phyloP scores from a whole-genome alignment of 306 rosid species.

The Mucuna pruriens region DNA sequence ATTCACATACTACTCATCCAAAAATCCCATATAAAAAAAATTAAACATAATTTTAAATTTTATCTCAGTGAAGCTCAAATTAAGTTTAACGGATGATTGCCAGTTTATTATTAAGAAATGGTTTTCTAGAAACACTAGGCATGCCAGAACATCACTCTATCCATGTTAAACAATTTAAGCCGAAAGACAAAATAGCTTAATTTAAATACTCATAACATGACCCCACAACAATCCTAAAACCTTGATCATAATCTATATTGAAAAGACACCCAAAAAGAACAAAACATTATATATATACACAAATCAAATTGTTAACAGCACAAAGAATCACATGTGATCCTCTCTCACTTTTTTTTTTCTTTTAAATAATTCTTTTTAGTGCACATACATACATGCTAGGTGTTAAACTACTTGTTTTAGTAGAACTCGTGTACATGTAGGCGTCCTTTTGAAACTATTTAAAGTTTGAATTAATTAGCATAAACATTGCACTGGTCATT shows the following conservation, averaged over 20 bases:
- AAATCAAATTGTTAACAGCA: slow-evolving; percentile 24
- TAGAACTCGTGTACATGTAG: neutral
- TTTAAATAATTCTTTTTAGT: neutral
- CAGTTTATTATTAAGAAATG: neutral
- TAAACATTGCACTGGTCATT: neutral
- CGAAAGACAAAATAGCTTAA: slow-evolving; percentile 39
- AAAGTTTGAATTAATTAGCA: neutral
- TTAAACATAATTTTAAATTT: neutral
- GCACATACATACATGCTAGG: slow-evolving; percentile 51
- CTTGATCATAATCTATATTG: slow-evolving; percentile 62
- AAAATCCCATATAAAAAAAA: neutral
- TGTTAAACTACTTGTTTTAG: slow-evolving; percentile 46
- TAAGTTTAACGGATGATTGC: slow-evolving; percentile 16
- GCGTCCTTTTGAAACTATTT: slow-evolving; percentile 12
- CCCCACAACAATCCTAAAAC: slow-evolving; percentile 55
- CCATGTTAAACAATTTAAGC: slow-evolving; percentile 35
- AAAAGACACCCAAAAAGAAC: slow-evolving; percentile 51
- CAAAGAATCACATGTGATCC: slow-evolving; percentile 48
- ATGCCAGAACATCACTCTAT: slow-evolving; percentile 48
- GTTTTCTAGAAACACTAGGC: slow-evolving; percentile 60
- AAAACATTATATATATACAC: neutral
- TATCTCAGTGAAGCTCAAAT: slow-evolving; percentile 36
- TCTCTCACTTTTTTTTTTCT: slow-evolving; percentile 10
- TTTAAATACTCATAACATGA: slow-evolving; percentile 33
- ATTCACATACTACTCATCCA: slow-evolving; percentile 14